These are phyloP conservation scores for Physaria fendleri DNA, from an alignment of 345 rosid genomes.

Conservation along the genomic window DNA sequence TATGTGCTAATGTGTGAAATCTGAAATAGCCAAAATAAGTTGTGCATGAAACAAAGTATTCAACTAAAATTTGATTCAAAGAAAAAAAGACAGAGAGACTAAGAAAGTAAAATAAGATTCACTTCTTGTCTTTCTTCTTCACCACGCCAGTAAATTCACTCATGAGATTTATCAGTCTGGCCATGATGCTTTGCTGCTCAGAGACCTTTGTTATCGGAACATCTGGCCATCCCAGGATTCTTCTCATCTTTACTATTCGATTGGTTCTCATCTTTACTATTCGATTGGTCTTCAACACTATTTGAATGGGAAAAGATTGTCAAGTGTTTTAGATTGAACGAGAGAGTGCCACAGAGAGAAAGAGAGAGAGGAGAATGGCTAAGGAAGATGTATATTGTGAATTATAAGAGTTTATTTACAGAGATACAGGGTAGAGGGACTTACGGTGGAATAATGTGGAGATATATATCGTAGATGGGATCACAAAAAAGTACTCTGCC, in stretches of 20 bases:
- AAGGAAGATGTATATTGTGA: neutral
- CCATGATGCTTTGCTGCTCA: neutral
- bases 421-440: neutral
- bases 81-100: neutral
- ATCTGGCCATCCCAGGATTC: neutral
- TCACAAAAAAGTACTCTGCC: neutral
- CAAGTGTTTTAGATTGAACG: neutral
- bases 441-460: neutral
- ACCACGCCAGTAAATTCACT: neutral
- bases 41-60: neutral
- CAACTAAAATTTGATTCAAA: neutral
- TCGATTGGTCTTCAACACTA: neutral
- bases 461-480: neutral
- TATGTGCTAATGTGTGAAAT: too few species aligned
- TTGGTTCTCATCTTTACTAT: too few species aligned
- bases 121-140: constrained; percentile 7
- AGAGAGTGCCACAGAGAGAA: neutral
- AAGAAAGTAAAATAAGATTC: neutral
- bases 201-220: neutral
- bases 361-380: neutral
- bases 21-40: neutral
- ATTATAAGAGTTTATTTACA: neutral
- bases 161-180: neutral
- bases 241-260: neutral
- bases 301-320: too few species aligned